Base-by-base conservation (phyloP, 73 alveolate species). In the Loxodes magnus region DNA sequence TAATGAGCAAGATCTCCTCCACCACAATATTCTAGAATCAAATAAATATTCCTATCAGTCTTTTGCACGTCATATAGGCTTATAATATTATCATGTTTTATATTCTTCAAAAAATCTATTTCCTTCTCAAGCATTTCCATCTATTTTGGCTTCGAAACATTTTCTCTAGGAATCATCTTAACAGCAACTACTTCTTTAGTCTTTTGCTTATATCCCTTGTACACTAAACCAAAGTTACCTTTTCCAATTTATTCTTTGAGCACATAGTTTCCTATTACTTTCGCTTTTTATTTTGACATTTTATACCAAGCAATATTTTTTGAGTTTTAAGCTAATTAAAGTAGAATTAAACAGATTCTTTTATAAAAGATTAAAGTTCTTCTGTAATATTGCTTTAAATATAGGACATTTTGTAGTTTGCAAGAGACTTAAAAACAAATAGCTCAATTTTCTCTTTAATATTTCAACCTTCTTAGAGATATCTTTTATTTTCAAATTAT, bases 181-280 rank as follows among this genome's bases (percentile, higher is more conserved):
- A 67, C 80, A 6, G 94, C 94, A 30, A 80, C 64, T 52, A 73
- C 74, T 39, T 74, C 82, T 37, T 80, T 77, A 38, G 72, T 28
- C 6, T 65, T 53, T 43, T 66, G 64, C 38, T 76, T 76, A 24
- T 46, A 53, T 37, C 94, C 94, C 39, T 72, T 74, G 48, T 54
- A 80, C 43, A 80, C 94, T 9, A 54, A 79, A 7, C 94, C 94
- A 26, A 67, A 80, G 54, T 79, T 56, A 15, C 94, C 94, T 35
- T 71, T 61, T 14, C 94, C 94, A 20, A 80, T 71, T 55, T 72
- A 75, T 51, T 68, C 33, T 54, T 69, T 76, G 16, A 69, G 78
- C 35, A 56, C 78, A 54, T 69, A 69, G 64, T 51, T 62, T 21
- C 71, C 83, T 21, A 69, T 76, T 21, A 56, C 51, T 48, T 69